Evolutionary conservation across 1,284 basidiomycete species (phyloP).

Genomic region (Vanrija sp.): DNA sequence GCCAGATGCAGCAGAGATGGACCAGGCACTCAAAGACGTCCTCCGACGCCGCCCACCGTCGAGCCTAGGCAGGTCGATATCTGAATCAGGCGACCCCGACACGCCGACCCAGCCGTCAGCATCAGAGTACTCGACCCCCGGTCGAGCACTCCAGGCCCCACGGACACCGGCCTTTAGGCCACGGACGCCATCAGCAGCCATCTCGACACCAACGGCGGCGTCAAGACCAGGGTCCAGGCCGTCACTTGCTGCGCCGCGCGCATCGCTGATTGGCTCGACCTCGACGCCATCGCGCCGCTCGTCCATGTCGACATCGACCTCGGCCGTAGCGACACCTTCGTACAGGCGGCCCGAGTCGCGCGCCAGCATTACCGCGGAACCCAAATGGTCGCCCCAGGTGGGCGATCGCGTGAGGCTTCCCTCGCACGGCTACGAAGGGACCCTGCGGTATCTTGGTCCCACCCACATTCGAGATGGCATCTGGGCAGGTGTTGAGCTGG

Average conservation of each 20-base stretch:
- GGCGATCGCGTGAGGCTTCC: conserved; percentile 81
- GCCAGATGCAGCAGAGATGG: conserved; percentile 31
- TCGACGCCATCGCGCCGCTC: conserved; percentile 28
- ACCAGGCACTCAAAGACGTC: conserved; percentile 38
- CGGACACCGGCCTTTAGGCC: conserved; percentile 36
- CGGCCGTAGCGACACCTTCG: conserved; percentile 24
- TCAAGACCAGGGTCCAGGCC: conserved; percentile 29
- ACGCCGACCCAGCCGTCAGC: conserved; percentile 23
- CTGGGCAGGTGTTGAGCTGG: conserved; percentile 89
- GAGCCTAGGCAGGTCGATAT: neutral
- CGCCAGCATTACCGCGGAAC: conserved; percentile 17
- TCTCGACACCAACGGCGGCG: conserved; percentile 22
- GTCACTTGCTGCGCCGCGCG: conserved; percentile 21
- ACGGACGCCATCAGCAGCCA: conserved; percentile 20
- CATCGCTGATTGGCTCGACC: conserved; percentile 27
- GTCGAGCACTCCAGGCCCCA: conserved; percentile 17
- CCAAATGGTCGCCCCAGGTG: conserved; percentile 46
- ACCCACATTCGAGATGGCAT: conserved; percentile 79
- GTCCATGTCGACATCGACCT: conserved; percentile 34
- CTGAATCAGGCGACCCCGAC: conserved; percentile 26
- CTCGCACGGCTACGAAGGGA: conserved; percentile 72
- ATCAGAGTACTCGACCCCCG: conserved; percentile 5
- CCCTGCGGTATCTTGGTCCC: conserved; percentile 69
- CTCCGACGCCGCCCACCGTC: conserved; percentile 29
- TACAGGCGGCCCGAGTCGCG: conserved; percentile 37